Base-by-base conservation (phyloP, 495 filamentous ascomycete species). In the Penicillium samsonianum region DNA sequence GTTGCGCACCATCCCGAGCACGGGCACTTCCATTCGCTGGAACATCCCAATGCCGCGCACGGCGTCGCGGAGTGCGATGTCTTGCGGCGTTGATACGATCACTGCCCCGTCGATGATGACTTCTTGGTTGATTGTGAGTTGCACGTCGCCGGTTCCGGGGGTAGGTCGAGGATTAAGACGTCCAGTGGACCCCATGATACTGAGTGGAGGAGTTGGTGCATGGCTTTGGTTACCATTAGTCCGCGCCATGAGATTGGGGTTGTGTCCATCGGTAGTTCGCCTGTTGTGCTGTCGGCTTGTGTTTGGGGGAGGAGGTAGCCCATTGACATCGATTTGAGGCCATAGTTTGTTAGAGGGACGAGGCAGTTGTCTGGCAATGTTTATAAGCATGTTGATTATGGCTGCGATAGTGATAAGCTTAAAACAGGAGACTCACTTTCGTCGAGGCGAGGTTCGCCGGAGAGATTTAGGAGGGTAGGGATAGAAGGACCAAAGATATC, bases 401-500 rank as follows among this genome's bases (percentile, higher is more conserved):
- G 10, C 4, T 22, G 8, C 0, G 5, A 26, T 25, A 11, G 16
- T 8, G 8, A 42, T 38, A 17, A n/a, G 30, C 11, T 14, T n/a
- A 53, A 37, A 17, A 38, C 16, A 2, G 49, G 28, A 26, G 23
- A 54, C 68, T 55, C 67, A 90, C 87, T 78, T 20, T 80, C 68
- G 38, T 86, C 83, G 44, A 94, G 78, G 26, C 83, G 76, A 11
- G 90, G 90, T 69, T 92, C 82, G 23, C 83, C 84, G 3, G 82
- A 84, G 14, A 98, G 80, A 67, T 91, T 86, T 57, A 98, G 81
- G 1, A 99, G 80, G 2, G 90, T 96, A 3, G 94, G 94, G 56
- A 99, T 90, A 2, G 90, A 95, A 1, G 94, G 95, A 0, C 95
- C 95, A 70, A 96, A 98, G 67, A 99, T 91, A 71, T 99, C 94